Evolutionary conservation across 495 filamentous ascomycete genomes (phyloP).

Genomic region (Cenococcum geophilum): DNA sequence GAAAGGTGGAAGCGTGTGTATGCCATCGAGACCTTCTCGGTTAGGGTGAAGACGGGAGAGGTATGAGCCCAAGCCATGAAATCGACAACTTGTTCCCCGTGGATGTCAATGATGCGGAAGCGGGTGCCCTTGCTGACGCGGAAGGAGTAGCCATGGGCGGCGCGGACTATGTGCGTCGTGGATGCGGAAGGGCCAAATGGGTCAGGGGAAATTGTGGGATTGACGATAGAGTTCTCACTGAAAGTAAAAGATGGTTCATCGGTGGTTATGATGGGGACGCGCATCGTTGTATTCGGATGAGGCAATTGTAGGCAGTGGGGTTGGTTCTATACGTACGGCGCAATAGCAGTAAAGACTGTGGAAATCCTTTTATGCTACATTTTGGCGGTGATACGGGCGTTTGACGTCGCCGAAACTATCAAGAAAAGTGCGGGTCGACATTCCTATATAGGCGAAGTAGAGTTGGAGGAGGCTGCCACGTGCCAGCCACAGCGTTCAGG

Average conservation of each 20-base stretch:
- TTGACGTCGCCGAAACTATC: too few species aligned
- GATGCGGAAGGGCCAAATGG: slow-evolving; percentile 1
- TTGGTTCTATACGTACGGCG: too few species aligned
- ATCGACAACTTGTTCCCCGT: slow-evolving; percentile 42
- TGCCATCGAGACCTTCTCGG: slow-evolving; percentile 39
- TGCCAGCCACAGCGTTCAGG: too few species aligned
- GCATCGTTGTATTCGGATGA: not conserved
- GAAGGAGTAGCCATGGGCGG: slow-evolving; percentile 31
- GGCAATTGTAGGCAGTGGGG: not conserved
- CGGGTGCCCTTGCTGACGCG: slow-evolving; percentile 29
- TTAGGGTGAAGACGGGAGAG: slow-evolving; percentile 11
- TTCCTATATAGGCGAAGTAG: too few species aligned
- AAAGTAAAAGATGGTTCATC: not conserved
- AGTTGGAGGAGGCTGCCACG: too few species aligned
- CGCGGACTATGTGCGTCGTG: slow-evolving; percentile 6
- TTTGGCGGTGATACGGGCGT: too few species aligned
- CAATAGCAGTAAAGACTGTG: too few species aligned
- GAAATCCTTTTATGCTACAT: too few species aligned
- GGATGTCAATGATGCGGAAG: slow-evolving; percentile 40
- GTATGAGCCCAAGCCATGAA: slow-evolving; percentile 37
- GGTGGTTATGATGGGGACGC: not conserved
- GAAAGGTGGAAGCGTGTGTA: slow-evolving; percentile 39
- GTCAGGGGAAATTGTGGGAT: not conserved
- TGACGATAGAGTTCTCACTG: not conserved
- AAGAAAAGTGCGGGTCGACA: too few species aligned